Evolutionary conservation across 495 filamentous ascomycete genomes (phyloP), one percentile per base, ranked within the genome.

Genomic region (Xylaria cubensis): DNA sequence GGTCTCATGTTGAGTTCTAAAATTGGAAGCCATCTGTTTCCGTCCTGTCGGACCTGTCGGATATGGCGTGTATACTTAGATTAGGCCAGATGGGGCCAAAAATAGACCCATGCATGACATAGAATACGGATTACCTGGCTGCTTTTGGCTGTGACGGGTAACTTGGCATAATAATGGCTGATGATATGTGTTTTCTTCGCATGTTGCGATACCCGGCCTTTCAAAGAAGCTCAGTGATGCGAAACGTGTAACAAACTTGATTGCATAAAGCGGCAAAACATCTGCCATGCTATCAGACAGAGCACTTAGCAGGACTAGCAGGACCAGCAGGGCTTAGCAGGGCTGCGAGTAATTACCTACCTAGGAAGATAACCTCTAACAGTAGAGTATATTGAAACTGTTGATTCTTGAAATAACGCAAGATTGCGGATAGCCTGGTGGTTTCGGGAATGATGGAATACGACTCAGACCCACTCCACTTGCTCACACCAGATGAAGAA

Each of bases 1-100:
- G 39, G 13, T 42, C 39, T 7, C 50, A 29, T 56, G 66, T 62
- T 48, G 9, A n/a, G 26, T 56, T 53, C 69, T 64, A 55, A 55
- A 53, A 56, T 64, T 70, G 68, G 68, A 63, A 70, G 46, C 29
- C 29, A 51, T 53, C 39, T 64, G 61, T 64, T 64, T 34, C 29
- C 10, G 39, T 62, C 12, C 56, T 70, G 39, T 41, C 44, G 68
- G 58, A 44, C 9, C n/a, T 34, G 34, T 64, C 42, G 44, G 58
- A 21, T 13, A 29, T 8, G 21, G 36, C 2, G 39, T 44, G n/a
- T 26, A 21, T 39, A 67, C 4, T 24, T 55, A 24, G 48, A 41
- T 55, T 51, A 21, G 64, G 64, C 34, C 32, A 17, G 21, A 29
- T 15, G 36, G 36, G 21, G 21, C 58, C 59, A 50, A 59, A 59